phyloP scores from a whole-genome alignment of 2,329 filamentous ascomycete species.

The Fusarium euwallaceae region DNA sequence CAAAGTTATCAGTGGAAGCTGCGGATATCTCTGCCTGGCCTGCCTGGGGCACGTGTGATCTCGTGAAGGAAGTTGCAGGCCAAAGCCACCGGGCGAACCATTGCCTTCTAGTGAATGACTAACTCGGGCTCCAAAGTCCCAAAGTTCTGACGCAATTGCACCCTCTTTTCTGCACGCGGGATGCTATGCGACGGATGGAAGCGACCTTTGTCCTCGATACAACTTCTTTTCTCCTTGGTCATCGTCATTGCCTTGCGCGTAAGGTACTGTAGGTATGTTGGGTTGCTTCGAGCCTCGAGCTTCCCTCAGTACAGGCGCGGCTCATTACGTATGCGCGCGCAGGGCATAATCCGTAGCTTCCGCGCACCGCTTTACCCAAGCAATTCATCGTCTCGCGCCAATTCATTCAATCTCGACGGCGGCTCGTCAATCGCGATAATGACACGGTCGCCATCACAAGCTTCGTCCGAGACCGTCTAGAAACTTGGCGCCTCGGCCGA shows the following conservation, averaged over 20 bases:
- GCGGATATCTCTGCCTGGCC: conserved; percentile 41
- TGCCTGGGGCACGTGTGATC: conserved; percentile 40
- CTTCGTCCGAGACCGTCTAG: conserved; percentile 6
- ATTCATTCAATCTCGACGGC: not conserved
- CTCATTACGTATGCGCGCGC: conserved; percentile 9
- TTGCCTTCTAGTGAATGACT: conserved; percentile 37
- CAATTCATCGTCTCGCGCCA: conserved; percentile 1
- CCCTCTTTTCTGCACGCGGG: conserved; percentile 9
- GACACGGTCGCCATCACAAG: conserved; percentile 22
- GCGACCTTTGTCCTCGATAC: not conserved
- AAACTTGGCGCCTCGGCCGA: conserved; percentile 21
- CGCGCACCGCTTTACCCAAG: not conserved
- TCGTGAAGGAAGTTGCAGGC: conserved; percentile 16
- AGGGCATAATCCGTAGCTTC: conserved; percentile 5
- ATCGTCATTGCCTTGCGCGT: conserved; percentile 11
- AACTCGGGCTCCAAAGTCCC: conserved; percentile 28
- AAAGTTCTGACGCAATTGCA: conserved; percentile 31
- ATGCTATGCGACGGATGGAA: conserved; percentile 1
- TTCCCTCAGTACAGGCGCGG: not conserved
- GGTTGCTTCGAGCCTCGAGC: conserved; percentile 7
- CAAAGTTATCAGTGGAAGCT: conserved; percentile 20
- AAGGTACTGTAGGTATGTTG: not conserved
- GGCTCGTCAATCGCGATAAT: conserved; percentile 8
- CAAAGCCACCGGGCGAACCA: conserved; percentile 30
- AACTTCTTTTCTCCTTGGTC: conserved; percentile 11